phyloP scores from a whole-genome alignment of 2,329 filamentous ascomycete genomes.

The Nemania abortiva region DNA sequence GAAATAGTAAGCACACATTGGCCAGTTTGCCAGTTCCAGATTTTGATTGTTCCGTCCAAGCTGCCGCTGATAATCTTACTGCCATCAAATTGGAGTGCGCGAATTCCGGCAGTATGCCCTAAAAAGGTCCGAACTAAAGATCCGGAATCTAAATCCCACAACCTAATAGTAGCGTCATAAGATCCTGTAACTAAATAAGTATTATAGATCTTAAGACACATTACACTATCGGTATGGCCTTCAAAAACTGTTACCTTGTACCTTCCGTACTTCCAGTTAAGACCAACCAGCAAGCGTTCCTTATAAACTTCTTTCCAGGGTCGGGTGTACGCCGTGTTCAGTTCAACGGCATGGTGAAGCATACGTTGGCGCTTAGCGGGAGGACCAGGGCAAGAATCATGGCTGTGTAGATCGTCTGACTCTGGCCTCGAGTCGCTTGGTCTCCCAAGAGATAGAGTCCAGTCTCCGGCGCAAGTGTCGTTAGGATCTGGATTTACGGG shows the following conservation, averaged over 20 bases:
- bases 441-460: neutral
- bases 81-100: conserved; percentile 20
- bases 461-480: neutral
- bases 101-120: conserved; percentile 16
- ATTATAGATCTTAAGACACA: conserved; percentile 15
- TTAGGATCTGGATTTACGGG: conserved; percentile 5
- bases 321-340: conserved; percentile 9
- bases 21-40: conserved; percentile 23
- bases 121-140: conserved; percentile 17
- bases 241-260: conserved; percentile 16
- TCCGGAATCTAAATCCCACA: conserved; percentile 19
- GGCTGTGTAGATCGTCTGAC: neutral
- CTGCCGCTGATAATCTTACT: conserved; percentile 23
- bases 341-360: conserved; percentile 8
- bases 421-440: neutral
- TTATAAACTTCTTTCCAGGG: conserved; percentile 28
- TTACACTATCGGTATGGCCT: conserved; percentile 24
- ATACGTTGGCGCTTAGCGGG: conserved; percentile 8
- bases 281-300: conserved; percentile 14
- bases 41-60: conserved; percentile 19
- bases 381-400: conserved; percentile 2
- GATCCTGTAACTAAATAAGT: conserved; percentile 10
- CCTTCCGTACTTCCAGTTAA: conserved; percentile 27
- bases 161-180: conserved; percentile 16
- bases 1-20: conserved; percentile 20